Percentiles rank a stretch among this genome's conserved stretches.
Conservation (phyloP, 176 grass and related monocot species). For the Cymbopogon citratus region DNA sequence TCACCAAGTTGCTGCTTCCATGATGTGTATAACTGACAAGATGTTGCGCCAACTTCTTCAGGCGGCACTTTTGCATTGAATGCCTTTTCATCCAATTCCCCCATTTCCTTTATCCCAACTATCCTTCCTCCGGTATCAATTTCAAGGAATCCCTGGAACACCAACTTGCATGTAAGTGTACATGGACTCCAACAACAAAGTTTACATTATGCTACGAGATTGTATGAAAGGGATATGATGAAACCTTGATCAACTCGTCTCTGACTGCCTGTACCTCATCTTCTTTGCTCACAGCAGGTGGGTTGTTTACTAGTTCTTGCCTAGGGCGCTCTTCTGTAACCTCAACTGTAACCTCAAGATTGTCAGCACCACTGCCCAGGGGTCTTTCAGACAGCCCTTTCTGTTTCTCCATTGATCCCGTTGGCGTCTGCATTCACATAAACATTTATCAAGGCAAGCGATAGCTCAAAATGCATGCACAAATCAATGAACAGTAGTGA, state of each 20-base stretch:
- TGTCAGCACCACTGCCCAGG: background rate
- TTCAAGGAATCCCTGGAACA: conserved; percentile 21
- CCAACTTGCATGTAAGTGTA: no score
- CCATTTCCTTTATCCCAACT: conserved; percentile 48
- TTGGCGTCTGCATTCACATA: background rate
- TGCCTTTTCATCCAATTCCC: conserved; percentile 23
- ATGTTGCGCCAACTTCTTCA: background rate
- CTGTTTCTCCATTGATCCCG: no score
- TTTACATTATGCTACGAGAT: no score
- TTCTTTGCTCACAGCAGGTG: background rate
- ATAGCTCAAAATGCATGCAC: background rate
- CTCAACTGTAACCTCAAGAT: no score
- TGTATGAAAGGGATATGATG: no score
- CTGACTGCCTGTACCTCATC: conserved; percentile 11
- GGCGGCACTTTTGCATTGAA: conserved; percentile 21
- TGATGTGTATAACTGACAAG: conserved; percentile 3
- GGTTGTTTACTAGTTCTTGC: background rate
- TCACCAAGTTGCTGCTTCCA: conserved; percentile 35
- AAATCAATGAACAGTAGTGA: conserved; percentile 9
- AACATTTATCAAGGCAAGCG: background rate
- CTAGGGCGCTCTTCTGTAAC: no score
- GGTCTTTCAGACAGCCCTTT: background rate
- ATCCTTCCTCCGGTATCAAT: background rate
- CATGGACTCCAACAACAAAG: no score
- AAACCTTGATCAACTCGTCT: conserved; percentile 32